phyloP scores from a whole-genome alignment of 495 filamentous ascomycete species.

The Annulohypoxylon bovei region DNA sequence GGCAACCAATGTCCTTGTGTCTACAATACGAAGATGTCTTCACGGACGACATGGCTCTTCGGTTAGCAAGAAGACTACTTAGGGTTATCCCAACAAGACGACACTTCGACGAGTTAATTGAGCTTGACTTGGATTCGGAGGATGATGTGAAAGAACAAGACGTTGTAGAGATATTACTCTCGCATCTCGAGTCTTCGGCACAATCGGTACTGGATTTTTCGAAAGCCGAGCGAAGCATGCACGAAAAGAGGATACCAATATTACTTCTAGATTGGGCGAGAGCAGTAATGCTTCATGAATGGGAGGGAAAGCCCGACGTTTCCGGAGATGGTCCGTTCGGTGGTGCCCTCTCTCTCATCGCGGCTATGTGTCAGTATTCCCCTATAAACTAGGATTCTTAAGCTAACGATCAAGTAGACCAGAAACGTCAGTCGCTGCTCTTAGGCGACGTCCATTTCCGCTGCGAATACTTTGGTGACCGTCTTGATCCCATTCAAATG shows the following conservation, averaged over 20 bases:
- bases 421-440: slow-evolving; percentile 68
- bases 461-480: slow-evolving; percentile 77
- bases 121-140: slow-evolving; percentile 43
- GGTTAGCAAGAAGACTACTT: slow-evolving; percentile 61
- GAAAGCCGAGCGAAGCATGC: slow-evolving; percentile 55
- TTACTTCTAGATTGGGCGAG: slow-evolving; percentile 81
- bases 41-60: slow-evolving; percentile 60
- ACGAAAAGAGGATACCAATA: slow-evolving; percentile 63
- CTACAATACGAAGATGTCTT: slow-evolving; percentile 66
- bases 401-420: slow-evolving; percentile 54
- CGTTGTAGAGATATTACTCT: slow-evolving; percentile 58
- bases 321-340: slow-evolving; percentile 72
- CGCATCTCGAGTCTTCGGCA: slow-evolving; percentile 58
- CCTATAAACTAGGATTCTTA: neutral
- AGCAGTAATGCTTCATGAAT: slow-evolving; percentile 76
- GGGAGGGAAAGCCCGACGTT: slow-evolving; percentile 78
- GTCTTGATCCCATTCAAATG: slow-evolving; percentile 79
- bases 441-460: slow-evolving; percentile 75
- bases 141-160: slow-evolving; percentile 49
- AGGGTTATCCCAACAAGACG: slow-evolving; percentile 60
- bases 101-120: slow-evolving; percentile 56
- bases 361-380: slow-evolving; percentile 71
- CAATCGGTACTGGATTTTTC: slow-evolving; percentile 56
- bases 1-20: slow-evolving; percentile 57
- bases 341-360: slow-evolving; percentile 77